Conservation (phyloP, 2,329 filamentous ascomycete genomes). For the Fusarium bactridioides region DNA sequence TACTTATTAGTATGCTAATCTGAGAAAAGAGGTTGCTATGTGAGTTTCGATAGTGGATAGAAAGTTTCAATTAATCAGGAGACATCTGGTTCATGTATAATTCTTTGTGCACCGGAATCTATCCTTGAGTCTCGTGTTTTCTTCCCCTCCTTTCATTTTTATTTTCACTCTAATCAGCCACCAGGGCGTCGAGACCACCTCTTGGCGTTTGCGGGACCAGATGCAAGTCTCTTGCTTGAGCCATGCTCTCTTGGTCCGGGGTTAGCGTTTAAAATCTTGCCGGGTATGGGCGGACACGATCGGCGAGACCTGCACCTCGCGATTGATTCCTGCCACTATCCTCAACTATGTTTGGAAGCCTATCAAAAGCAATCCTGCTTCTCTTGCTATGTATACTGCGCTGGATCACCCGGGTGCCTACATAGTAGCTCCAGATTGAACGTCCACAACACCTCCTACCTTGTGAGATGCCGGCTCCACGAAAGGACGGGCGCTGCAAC, state of each 20-base stretch:
- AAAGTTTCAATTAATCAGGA: background rate
- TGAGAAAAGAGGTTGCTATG: background rate
- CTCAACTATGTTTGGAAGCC: background rate
- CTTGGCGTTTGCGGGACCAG: constrained; percentile 21
- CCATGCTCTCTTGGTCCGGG: constrained; percentile 21
- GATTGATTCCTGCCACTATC: constrained; percentile 4
- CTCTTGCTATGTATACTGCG: background rate
- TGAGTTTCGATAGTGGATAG: background rate
- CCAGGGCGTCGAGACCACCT: constrained; percentile 20
- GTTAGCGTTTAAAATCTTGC: constrained; percentile 30
- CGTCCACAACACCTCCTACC: constrained; percentile 21
- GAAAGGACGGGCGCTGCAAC: constrained; percentile 1
- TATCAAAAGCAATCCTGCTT: background rate
- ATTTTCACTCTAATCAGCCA: constrained; percentile 19
- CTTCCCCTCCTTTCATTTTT: background rate
- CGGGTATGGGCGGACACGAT: constrained; percentile 14
- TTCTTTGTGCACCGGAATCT: background rate
- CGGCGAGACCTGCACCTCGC: constrained; percentile 18
- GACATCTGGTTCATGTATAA: background rate
- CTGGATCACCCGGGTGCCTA: constrained; percentile 11
- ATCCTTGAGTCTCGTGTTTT: background rate
- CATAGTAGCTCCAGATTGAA: background rate
- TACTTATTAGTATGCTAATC: background rate
- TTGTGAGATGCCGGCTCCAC: constrained; percentile 21
- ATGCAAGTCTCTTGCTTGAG: constrained; percentile 32